These are phyloP conservation scores for Aspergillus intermedius DNA, from an alignment of 2,329 filamentous ascomycete species.

Conservation along the genomic window DNA sequence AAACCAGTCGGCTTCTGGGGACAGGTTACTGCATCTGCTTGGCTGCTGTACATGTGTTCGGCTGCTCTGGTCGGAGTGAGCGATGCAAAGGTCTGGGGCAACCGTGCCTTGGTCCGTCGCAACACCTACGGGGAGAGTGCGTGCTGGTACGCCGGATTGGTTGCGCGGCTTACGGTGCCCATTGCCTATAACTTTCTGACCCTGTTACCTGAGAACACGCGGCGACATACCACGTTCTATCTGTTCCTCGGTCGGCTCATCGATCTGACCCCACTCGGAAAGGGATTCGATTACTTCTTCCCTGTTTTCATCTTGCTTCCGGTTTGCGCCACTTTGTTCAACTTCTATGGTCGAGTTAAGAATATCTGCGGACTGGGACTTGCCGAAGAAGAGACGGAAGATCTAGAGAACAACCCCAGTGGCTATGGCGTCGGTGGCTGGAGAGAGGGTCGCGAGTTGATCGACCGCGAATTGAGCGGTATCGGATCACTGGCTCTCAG, in stretches of 20 bases:
- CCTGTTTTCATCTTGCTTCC: slow-evolving; percentile 82
- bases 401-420: slow-evolving; percentile 53
- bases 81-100: slow-evolving; percentile 96
- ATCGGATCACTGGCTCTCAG: slow-evolving; percentile 42
- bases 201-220: slow-evolving; percentile 68
- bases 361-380: slow-evolving; percentile 72
- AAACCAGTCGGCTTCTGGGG: slow-evolving; percentile 78
- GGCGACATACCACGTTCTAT: slow-evolving; percentile 76
- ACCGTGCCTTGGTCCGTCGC: slow-evolving; percentile 78
- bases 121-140: slow-evolving; percentile 91
- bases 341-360: slow-evolving; percentile 76
- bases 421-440: slow-evolving; percentile 74
- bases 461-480: slow-evolving; percentile 75
- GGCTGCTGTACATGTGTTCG: slow-evolving; percentile 94
- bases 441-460: slow-evolving; percentile 85
- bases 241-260: slow-evolving; percentile 76
- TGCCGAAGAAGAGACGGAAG: slow-evolving; percentile 66
- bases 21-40: slow-evolving; percentile 74
- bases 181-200: slow-evolving; percentile 96
- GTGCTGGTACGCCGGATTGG: slow-evolving; percentile 91
- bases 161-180: slow-evolving; percentile 86
- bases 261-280: slow-evolving; percentile 72
- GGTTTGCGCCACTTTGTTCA: slow-evolving; percentile 78
- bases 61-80: slow-evolving; percentile 82
- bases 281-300: slow-evolving; percentile 81